phyloP scores from a whole-genome alignment of 441 rosid species.

The Adansonia rubrostipa region DNA sequence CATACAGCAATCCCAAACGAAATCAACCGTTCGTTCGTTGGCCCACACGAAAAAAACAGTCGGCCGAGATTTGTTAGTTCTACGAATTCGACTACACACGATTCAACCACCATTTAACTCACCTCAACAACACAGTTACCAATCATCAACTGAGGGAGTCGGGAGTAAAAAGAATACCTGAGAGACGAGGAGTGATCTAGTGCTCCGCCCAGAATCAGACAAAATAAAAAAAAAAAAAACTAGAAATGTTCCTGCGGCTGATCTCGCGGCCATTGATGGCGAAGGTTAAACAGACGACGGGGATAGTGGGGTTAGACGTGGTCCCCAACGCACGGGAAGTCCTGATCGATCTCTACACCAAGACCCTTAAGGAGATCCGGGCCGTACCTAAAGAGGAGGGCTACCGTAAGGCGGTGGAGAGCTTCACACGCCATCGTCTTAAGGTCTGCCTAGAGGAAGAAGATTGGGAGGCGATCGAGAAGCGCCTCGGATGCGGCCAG shows the following conservation, averaged over 20 bases:
- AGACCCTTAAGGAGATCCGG: conserved; percentile 86
- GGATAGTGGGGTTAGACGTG: conserved; percentile 87
- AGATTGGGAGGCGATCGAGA: conserved; percentile 83
- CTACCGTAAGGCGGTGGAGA: conserved; percentile 88
- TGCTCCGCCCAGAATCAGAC: too few species aligned
- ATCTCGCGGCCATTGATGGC: conserved; percentile 89
- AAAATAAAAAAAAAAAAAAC: too few species aligned
- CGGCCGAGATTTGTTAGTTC: too few species aligned
- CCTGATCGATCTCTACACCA: conserved; percentile 69
- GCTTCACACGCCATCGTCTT: conserved; percentile 75
- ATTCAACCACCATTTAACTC: too few species aligned
- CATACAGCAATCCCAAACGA: too few species aligned
- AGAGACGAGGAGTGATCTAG: too few species aligned
- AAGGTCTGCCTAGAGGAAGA: conserved; percentile 72
- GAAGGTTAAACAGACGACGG: conserved; percentile 83
- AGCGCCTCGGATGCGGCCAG: conserved; percentile 82
- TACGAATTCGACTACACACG: too few species aligned
- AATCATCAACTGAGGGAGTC: too few species aligned
- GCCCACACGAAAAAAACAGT: too few species aligned
- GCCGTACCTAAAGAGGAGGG: conserved; percentile 90
- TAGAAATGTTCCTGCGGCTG: conserved; percentile 68
- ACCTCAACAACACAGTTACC: too few species aligned
- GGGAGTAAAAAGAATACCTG: too few species aligned
- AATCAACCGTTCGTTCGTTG: too few species aligned
- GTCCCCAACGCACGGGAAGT: conserved; percentile 88